A percentile compares a stretch with the other conserved stretches of the same genome.
phyloP scores from a whole-genome alignment of 2,329 filamentous ascomycete genomes.

The Atkinsonella hypoxylon region DNA sequence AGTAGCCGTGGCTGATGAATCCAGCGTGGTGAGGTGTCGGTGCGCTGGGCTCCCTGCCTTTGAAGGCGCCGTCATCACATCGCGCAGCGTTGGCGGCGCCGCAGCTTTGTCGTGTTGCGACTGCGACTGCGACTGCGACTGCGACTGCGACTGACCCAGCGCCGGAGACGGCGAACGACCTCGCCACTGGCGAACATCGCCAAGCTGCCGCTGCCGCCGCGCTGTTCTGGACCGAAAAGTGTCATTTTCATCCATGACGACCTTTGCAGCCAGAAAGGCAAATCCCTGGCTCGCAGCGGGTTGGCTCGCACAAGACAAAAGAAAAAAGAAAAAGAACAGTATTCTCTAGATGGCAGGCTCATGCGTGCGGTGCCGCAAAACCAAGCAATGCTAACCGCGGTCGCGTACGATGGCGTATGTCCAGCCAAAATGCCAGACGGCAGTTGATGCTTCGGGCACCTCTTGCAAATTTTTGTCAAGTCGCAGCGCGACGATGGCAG shows the following conservation, averaged over 20 bases:
- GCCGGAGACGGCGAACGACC: constrained; percentile 35
- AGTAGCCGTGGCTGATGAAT: not conserved
- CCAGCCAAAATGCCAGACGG: not conserved
- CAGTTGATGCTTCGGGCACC: not conserved
- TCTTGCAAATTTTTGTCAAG: not conserved
- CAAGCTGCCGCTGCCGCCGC: no score
- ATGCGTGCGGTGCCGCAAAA: not conserved
- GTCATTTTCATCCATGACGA: no score
- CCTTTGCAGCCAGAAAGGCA: no score
- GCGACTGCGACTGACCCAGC: constrained; percentile 25
- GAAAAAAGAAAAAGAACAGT: not conserved
- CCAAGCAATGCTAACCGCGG: not conserved
- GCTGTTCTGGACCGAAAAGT: no score
- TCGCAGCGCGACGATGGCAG: not conserved
- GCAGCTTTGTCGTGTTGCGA: constrained; percentile 19
- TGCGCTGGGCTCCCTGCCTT: constrained; percentile 4
- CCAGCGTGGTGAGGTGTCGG: constrained; percentile 1
- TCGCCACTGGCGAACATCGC: no score
- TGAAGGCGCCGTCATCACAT: constrained; percentile 29
- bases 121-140: not conserved
- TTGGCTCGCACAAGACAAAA: no score
- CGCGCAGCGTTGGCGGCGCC: no score
- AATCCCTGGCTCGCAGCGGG: no score
- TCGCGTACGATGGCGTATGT: not conserved
- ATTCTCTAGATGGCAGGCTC: not conserved